Evolutionary conservation across 2,329 filamentous ascomycete species (phyloP).

Genomic region (Colletotrichum zoysiae): DNA sequence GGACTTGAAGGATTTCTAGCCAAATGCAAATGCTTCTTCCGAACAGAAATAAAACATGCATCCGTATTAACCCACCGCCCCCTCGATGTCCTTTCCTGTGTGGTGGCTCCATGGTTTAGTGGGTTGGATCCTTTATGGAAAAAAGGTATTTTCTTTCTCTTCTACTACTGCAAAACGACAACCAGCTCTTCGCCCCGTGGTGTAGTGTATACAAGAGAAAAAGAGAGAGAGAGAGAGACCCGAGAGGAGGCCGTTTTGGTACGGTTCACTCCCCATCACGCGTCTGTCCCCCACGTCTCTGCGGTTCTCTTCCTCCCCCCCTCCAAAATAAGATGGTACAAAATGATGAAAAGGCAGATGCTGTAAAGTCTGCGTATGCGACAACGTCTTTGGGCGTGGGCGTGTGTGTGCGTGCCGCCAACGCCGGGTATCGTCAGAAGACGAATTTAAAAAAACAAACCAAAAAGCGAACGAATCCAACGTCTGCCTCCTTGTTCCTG

Average conservation of each 20-base stretch:
- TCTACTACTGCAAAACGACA: neutral
- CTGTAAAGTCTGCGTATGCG: neutral
- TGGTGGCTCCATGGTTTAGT: neutral
- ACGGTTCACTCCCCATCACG: neutral
- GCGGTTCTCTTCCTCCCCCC: neutral
- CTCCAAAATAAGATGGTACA: neutral
- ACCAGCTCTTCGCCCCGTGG: neutral
- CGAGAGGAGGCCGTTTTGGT: neutral
- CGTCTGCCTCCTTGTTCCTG: slow-evolving; percentile 4
- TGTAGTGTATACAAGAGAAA: neutral
- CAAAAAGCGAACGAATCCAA: slow-evolving; percentile 8
- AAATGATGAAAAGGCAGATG: neutral
- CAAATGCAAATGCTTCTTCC: too few species aligned
- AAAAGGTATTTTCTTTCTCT: neutral
- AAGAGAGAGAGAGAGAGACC: too few species aligned
- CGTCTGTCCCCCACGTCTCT: neutral
- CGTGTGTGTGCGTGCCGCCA: neutral
- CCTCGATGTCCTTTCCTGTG: too few species aligned
- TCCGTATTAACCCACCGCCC: too few species aligned
- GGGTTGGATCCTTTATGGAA: too few species aligned
- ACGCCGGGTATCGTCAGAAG: slow-evolving; percentile 20
- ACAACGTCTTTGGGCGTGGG: neutral
- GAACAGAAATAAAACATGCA: too few species aligned
- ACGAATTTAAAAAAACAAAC: neutral
- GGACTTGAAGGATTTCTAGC: too few species aligned